These are phyloP conservation scores for Angophora floribunda DNA, from an alignment of 345 rosid genomes.

Conservation along the genomic window DNA sequence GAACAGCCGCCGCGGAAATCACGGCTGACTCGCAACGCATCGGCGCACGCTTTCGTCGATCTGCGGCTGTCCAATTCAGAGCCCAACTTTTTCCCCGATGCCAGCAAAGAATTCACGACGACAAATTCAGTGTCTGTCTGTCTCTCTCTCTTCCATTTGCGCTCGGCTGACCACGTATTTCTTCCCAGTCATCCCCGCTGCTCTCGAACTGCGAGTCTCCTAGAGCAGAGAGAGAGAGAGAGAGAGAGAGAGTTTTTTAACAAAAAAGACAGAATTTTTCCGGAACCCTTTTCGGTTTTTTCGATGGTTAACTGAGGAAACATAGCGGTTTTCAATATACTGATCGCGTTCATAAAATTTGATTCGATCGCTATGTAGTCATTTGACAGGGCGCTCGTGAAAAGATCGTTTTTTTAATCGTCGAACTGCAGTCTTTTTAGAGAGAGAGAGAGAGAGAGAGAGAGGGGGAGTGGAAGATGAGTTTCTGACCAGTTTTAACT, in stretches of 20 bases:
- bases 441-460: neutral
- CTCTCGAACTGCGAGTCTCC: neutral
- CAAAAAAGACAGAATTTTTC: neutral
- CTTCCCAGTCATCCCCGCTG: neutral
- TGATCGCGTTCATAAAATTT: neutral
- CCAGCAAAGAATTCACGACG: neutral
- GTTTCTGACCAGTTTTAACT: neutral
- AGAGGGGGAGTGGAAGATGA: neutral
- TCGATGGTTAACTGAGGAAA: no score
- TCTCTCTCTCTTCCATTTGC: neutral
- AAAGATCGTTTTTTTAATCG: neutral
- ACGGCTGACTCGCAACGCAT: neutral
- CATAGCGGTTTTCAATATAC: neutral
- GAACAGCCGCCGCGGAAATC: neutral
- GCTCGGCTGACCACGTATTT: neutral
- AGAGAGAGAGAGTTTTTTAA: neutral
- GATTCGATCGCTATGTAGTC: neutral
- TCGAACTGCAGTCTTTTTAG: neutral
- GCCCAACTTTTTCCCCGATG: neutral
- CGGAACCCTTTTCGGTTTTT: neutral
- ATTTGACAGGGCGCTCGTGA: neutral
- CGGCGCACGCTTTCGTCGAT: neutral
- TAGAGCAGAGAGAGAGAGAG: neutral
- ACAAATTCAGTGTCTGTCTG: neutral
- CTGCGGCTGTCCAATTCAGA: neutral